phyloP scores from a whole-genome alignment of 2,329 filamentous ascomycete species.

The Epichloe gansuensis region DNA sequence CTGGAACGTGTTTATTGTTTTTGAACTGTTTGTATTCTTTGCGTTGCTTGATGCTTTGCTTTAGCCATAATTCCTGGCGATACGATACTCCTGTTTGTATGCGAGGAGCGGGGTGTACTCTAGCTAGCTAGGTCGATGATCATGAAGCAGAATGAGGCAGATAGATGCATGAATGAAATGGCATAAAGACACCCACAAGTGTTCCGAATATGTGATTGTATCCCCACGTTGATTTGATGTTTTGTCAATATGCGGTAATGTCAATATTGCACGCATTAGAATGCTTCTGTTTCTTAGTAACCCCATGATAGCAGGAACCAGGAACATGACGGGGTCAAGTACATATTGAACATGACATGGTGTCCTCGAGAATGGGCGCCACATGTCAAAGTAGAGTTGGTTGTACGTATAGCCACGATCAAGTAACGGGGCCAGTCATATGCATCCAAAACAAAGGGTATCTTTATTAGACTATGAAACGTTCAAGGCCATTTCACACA shows the following conservation, averaged over 20 bases:
- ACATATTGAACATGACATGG: no score
- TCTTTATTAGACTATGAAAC: not conserved
- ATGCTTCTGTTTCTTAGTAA: no score
- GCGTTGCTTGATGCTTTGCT: slow-evolving; percentile 17
- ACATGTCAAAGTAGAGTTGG: no score
- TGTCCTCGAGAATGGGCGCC: no score
- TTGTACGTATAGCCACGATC: no score
- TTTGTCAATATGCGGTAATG: no score
- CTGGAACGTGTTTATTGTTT: slow-evolving; percentile 19
- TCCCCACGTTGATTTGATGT: not conserved
- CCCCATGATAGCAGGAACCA: no score
- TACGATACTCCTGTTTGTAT: slow-evolving; percentile 9
- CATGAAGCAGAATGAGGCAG: slow-evolving; percentile 29
- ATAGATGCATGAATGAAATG: slow-evolving; percentile 25
- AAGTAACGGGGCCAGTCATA: not conserved
- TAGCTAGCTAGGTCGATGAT: slow-evolving; percentile 28
- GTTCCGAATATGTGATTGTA: not conserved
- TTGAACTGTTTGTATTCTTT: slow-evolving; percentile 10
- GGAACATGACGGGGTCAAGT: no score
- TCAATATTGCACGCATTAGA: no score
- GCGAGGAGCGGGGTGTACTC: slow-evolving; percentile 23
- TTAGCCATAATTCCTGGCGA: slow-evolving; percentile 23
- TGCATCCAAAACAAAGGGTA: not conserved
- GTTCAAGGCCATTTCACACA: not conserved
- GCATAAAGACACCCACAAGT: slow-evolving; percentile 11